phyloP scores from a whole-genome alignment of 805 yeast genomes.

The Teunomyces panamensis region DNA sequence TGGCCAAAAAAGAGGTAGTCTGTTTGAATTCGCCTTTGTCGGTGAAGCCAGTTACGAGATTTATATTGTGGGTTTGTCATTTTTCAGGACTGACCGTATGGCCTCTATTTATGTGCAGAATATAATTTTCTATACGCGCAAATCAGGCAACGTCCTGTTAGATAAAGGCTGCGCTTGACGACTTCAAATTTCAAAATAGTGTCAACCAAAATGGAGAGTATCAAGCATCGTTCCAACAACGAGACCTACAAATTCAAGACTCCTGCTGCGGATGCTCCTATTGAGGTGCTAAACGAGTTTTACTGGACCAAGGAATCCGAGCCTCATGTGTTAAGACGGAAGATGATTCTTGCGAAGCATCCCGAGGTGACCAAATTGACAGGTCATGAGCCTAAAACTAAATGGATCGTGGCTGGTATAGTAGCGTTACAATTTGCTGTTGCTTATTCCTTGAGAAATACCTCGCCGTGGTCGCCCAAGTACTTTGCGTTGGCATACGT shows the following conservation, averaged over 20 bases:
- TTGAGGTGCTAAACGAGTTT: slow-evolving; percentile 55
- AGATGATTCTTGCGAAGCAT: slow-evolving; percentile 65
- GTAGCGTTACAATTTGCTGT: slow-evolving; percentile 63
- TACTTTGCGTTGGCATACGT: slow-evolving; percentile 67
- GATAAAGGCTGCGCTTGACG: background rate
- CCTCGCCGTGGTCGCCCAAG: slow-evolving; percentile 48
- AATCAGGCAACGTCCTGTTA: slow-evolving; percentile 1
- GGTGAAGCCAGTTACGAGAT: background rate
- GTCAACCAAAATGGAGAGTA: slow-evolving; percentile 13
- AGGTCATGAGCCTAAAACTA: slow-evolving; percentile 85
- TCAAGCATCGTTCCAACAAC: slow-evolving; percentile 25
- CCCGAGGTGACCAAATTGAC: slow-evolving; percentile 79
- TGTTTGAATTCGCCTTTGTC: too few relatives aligned
- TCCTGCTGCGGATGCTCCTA: slow-evolving; percentile 40
- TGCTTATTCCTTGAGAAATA: slow-evolving; percentile 61
- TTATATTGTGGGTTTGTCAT: background rate
- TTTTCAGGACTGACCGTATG: background rate
- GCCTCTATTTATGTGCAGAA: background rate
- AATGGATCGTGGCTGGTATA: slow-evolving; percentile 66
- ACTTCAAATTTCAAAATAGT: background rate
- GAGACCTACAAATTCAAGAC: slow-evolving; percentile 31
- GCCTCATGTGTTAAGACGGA: slow-evolving; percentile 76
- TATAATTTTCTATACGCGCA: background rate
- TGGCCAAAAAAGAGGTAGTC: too few relatives aligned
- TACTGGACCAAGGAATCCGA: slow-evolving; percentile 83